A percentile compares a stretch with the other conserved stretches of the same genome.
phyloP scores from a whole-genome alignment of 495 filamentous ascomycete genomes.

The Aspergillus mulundensis region DNA sequence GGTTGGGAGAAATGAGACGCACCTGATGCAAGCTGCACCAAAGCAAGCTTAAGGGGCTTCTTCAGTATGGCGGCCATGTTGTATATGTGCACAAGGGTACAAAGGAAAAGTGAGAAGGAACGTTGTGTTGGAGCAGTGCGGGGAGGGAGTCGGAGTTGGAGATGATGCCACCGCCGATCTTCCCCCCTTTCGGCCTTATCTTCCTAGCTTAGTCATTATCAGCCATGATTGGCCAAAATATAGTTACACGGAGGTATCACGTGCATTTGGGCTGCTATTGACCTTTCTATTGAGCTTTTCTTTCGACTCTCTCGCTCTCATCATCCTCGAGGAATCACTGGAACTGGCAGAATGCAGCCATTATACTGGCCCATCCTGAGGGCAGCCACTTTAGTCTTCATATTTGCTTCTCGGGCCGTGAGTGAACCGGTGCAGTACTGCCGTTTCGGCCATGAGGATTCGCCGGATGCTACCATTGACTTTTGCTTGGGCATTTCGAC shows the following conservation, averaged over 20 bases:
- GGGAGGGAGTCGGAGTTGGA: constrained; percentile 3
- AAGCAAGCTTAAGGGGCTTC: constrained; percentile 73
- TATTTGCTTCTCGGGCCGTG: not conserved
- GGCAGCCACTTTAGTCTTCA: not conserved
- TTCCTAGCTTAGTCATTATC: not conserved
- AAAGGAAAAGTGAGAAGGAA: not conserved
- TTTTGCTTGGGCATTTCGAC: constrained; percentile 13
- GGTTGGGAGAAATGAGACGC: not conserved
- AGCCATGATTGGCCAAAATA: not conserved
- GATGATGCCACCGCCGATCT: not conserved
- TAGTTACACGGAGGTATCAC: not conserved
- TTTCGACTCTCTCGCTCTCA: not conserved
- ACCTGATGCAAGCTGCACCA: constrained; percentile 76
- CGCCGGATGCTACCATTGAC: not conserved
- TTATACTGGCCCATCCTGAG: not conserved
- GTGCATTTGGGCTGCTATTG: not conserved
- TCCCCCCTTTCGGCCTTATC: not conserved
- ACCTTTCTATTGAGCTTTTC: not conserved
- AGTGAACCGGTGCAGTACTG: constrained; percentile 12
- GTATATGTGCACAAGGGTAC: not conserved
- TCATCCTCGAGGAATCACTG: not conserved
- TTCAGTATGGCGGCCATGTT: constrained; percentile 57
- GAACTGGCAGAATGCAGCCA: not conserved
- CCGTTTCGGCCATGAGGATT: constrained; percentile 6
- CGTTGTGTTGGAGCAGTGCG: not conserved